Base-by-base conservation (phyloP, 352 stramenopile genomes). In the Globisporangium ultimum region DNA sequence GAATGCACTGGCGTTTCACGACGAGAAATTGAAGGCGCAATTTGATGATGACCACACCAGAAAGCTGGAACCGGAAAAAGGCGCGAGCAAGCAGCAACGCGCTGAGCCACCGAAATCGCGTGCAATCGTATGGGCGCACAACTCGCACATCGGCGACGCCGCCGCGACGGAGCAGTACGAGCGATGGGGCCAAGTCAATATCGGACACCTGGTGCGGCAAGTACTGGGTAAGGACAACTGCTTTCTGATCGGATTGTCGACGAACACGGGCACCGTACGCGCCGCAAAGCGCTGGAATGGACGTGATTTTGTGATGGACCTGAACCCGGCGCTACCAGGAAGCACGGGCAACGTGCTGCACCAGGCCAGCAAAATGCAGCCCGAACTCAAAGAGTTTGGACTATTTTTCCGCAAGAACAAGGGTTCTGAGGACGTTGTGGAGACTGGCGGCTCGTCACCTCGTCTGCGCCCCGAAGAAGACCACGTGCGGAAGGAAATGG, bases 51-150 rank as follows among this genome's bases (percentile, higher is more conserved):
- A 56, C 50, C 40, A n/a, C 17, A 45, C 34, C 14, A 12, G 34
- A 56, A 18, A 56, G 32, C 8, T 21, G 50, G 5, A 56, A 45
- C n/a, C n/a, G 14, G 22, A 10, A 20, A 56, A 32, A 11, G 62
- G 50, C 28, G 28, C 28, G 18, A 20, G 11, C 15, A 50, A 54
- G 48, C 45, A 38, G 28, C 55, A 32, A 52, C 34, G 14, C 28
- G 28, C 28, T 55, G 58, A 15, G 2, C 21, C 41, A 15, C 22
- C n/a, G 14, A 21, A 13, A n/a, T 41, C 63, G 9, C 58, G 63
- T 13, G 67, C 67, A 0, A 53, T 76, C 14, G 63, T 76, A n/a
- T 76, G 68, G 68, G 65, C 65, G 22, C 68, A 76, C 59, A 76
- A 76, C 40, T 73, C 61, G 14, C 68, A 76, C 45, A 59, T 76